A percentile compares a stretch with the other conserved stretches of the same genome.
Conservation (phyloP, 305 asterid species). For the Lippia alba region DNA sequence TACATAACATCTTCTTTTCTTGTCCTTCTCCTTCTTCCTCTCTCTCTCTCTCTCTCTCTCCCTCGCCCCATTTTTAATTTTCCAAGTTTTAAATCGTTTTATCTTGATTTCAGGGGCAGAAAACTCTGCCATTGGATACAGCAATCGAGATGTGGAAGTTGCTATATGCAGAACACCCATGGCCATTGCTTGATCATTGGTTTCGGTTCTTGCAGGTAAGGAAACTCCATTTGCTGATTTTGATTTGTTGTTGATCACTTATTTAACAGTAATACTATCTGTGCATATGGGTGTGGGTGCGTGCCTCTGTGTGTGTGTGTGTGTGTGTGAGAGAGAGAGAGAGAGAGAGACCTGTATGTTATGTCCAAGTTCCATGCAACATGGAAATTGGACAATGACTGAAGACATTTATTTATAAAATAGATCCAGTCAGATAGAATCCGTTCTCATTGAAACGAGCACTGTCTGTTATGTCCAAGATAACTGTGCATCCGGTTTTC, state of each 20-base stretch:
- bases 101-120: constrained; percentile 64
- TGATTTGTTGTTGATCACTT: too few species aligned
- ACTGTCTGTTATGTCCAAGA: not conserved
- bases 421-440: not conserved
- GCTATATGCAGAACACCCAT: constrained; percentile 66
- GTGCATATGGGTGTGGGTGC: not conserved
- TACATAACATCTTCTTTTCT: not conserved
- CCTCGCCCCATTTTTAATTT: too few species aligned
- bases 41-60: not conserved
- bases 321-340: not conserved
- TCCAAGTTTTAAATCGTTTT: not conserved
- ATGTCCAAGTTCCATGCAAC: too few species aligned
- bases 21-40: not conserved
- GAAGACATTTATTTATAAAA: not conserved
- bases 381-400: too few species aligned
- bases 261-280: not conserved
- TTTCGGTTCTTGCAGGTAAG: constrained; percentile 76
- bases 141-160: constrained; percentile 88
- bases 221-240: not conserved
- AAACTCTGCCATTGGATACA: constrained; percentile 73
- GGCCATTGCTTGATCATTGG: constrained; percentile 79
- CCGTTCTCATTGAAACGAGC: not conserved
- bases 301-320: not conserved
- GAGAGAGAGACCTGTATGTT: too few species aligned
- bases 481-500: not conserved